Base-by-base conservation (phyloP, 169 alveolate species). In the Cryptosporidium sp. region DNA sequence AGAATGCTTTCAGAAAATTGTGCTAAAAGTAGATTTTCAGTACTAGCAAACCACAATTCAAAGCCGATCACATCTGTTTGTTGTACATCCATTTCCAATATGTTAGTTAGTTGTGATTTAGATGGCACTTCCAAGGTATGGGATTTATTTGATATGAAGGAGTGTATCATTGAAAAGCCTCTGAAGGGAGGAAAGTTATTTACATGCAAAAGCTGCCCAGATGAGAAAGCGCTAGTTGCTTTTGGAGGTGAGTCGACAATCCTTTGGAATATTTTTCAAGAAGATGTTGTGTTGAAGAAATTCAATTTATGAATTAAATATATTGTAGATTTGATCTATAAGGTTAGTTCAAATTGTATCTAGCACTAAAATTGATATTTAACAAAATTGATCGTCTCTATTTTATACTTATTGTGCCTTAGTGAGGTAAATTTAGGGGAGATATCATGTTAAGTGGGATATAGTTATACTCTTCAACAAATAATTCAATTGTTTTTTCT, bases 191-290 rank as follows among this genome's bases (percentile, higher is more conserved):
- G 89, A 16, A 65, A 41, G 51, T 18, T 80, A 37, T 80, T 80
- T 26, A 80, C 89, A 43, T 80, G 70, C 21, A 23, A 33, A 61
- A 80, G 67, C 43, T 80, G 89, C 26, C 89, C 89, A 7, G 89
- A 80, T 62, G 89, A 80, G 14, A 9, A 39, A 4, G 89, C 89
- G 9, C 51, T 80, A n/a, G 74, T 80, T 1, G 89, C 89, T 10
- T 80, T 80, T 62, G 89, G 89, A 41, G 89, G 89, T 21, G 89
- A 80, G 50, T 80, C 74, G 7, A 37, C 45, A 41, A 41, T 65
- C 35, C 68, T 80, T 37, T 80, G 89, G 89, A 80, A 80, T 43
- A 59, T 80, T 62, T 48, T n/a, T n/a, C 75, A 80, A 41, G 89
- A 80, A 61, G 74, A 80, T 21, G 4, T 61, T 21, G 68, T 80